Base-by-base conservation (phyloP, 2,329 filamentous ascomycete species). In the Trichoderma endophyticum region DNA sequence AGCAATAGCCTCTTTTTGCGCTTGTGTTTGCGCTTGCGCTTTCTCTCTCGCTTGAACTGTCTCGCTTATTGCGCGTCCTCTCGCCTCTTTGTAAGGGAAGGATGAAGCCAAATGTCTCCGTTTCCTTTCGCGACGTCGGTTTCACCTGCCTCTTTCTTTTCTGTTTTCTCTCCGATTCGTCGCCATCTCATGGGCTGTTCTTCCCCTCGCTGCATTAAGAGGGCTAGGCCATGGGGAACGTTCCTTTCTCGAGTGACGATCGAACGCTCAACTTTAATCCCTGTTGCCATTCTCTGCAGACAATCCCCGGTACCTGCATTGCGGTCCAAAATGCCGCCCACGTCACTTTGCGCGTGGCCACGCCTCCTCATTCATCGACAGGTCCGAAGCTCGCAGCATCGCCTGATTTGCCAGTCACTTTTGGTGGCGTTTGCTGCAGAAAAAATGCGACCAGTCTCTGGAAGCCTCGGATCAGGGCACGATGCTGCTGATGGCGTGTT, bases 281-380 rank as follows among this genome's bases (percentile, higher is more conserved):
- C 66, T 61, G 66, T 61, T 69, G 66, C 5, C 56, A 43, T 30
- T 70, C 34, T 28, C 59, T 70, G 67, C 67, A 70, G 67, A 63
- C 59, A 18, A 62, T 70, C 67, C 67, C 67, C 67, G 67, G 67
- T 63, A 62, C 67, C 59, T 70, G 67, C 67, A 70, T 70, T 39
- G 59, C 67, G 43, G 67, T 63, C 67, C 67, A 70, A 70, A 70
- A 70, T 70, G 67, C 59, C 67, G 36, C 67, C 30, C 67, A 70
- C 67, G 67, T 70, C 67, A 70, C 67, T 54, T 70, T 56, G 67
- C 67, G 59, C 59, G 30, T 61, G 54, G 66, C 65, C 65, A 69
- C 65, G 65, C 56, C 54, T 60, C 65, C 30, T 59, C 51, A 14
- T 39, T 28, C 24, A 43, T 63, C 34, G 32, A 36, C 59, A 63